Evolutionary conservation across 805 yeast species (phyloP).

Genomic region (Saccharomycopsis microspora): DNA sequence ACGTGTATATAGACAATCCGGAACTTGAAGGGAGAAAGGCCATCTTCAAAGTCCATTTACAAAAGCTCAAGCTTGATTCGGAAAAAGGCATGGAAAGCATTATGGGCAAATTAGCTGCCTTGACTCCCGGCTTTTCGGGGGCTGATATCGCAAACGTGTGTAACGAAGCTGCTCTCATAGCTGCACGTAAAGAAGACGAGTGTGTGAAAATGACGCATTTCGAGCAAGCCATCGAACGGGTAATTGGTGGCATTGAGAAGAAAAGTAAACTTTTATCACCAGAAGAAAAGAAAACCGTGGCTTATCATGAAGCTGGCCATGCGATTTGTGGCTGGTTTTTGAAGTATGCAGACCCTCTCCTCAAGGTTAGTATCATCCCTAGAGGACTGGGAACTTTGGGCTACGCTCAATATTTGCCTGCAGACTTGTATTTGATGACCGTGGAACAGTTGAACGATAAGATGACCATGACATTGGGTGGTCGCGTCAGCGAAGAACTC

Average conservation of each 20-base stretch:
- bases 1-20: conserved; percentile 76
- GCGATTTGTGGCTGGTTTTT: conserved; percentile 94
- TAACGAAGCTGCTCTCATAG: conserved; percentile 89
- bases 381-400: conserved; percentile 93
- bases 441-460: conserved; percentile 69
- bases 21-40: conserved; percentile 84
- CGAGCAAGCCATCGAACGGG: conserved; percentile 89
- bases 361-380: conserved; percentile 90
- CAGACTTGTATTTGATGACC: conserved; percentile 71
- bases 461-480: conserved; percentile 92
- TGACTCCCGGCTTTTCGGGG: conserved; percentile 94
- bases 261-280: conserved; percentile 69
- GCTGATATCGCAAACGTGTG: conserved; percentile 94
- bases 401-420: conserved; percentile 91
- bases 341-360: conserved; percentile 78
- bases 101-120: conserved; percentile 75
- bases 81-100: conserved; percentile 30
- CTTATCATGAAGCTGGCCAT: conserved; percentile 95
- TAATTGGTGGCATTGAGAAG: conserved; percentile 87
- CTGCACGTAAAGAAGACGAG: conserved; percentile 66
- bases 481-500: conserved; percentile 83
- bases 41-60: conserved; percentile 72
- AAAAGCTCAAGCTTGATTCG: conserved; percentile 37
- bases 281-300: conserved; percentile 76
- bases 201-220: conserved; percentile 61